Evolutionary conservation across 225 moss, liverwort and hornwort genomes (phyloP), one percentile per base, ranked within the genome.

Genomic region (Climacium dendroides): DNA sequence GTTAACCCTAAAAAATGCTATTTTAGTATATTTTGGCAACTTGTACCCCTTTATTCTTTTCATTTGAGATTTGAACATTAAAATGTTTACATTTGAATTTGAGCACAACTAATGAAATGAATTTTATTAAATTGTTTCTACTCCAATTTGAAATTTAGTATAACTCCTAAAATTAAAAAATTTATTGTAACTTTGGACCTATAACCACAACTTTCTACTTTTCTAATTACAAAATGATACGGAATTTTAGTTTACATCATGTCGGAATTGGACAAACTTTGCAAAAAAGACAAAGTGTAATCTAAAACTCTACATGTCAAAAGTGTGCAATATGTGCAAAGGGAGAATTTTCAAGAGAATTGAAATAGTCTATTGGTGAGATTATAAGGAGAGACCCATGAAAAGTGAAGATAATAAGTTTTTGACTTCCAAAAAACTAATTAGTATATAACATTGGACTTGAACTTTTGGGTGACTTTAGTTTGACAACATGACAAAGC

Each of bases 291-390:
- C 6, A 30, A 28, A 17, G 2, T 47, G 2, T 47, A 29, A 50
- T 7, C 4, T 0, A 19, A 32, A 32, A 32, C 1, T 18, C 32
- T 20, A 13, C 4, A 50, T n/a, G n/a, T n/a, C 47, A 0, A 7
- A 50, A 47, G 73, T 47, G 18, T 29, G 7, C 19, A 73, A 29
- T 18, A 32, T 74, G 30, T 74, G 12, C 11, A 50, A 50, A 5
- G 34, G 12, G 15, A 4, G 3, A 19, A 7, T 19, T 74, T 19
- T 48, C 7, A 48, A 48, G 19, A 34, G 4, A 34, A 19, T 50
- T 0, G 0, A 0, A 30, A 74, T 48, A 30, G 19, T 73, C 48
- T 1, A 0, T 6, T 0, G 0, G 0, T 13, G 19, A 32, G 20
- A 34, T 20, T 34, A 74, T 13, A 50, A 1, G 3, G 6, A 50